Evolutionary conservation across 768 basidiomycete species (phyloP), one percentile per base, ranked within the genome.

Genomic region (Sistotremastrum niveocremeum): DNA sequence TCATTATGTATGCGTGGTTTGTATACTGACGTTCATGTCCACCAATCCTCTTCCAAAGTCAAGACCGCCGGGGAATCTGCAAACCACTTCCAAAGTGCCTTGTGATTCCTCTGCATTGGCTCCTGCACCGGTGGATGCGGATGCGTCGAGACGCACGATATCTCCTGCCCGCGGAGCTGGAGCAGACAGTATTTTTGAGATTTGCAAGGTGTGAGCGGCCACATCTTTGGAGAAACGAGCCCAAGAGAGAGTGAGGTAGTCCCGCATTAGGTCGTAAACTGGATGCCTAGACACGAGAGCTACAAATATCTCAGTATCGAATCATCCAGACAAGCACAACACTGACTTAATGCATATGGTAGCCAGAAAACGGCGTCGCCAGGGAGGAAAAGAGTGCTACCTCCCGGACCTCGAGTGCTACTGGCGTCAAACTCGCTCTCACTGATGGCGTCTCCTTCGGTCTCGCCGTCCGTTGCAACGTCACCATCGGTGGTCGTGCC

Each of bases 241-340:
- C 88, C 89, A 93, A 3, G 84, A 87, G 39, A 95, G 78, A n/a
- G 90, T 90, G 39, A 98, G 75, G 57, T 87, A 93, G 64, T 98
- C 93, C 45, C 85, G 76, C 84, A 97, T 88, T 46, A 94, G 71
- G 58, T 93, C 89, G 64, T 93, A 95, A 52, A 95, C 86, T 0
- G 91, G 91, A 60, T 87, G 85, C 28, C 87, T 80, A 41, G 91
- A 94, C 31, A 91, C 89, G 56, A 88, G 72, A 10, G 83, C 85
- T 86, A 52, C n/a, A 38, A 34, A 36, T 8, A 39, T 35, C 38
- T 46, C 49, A 43, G 41, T 43, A 46, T 41, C 39, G 45, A 8
- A 50, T 39, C 34, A 40, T 35, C 53, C 30, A 59, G 34, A 39
- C 30, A 43, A 12, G 40, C 28, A 43, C 53, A 30, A 10, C 11